Base-by-base conservation (phyloP, 768 basidiomycete genomes). In the Suillus brevipes region DNA sequence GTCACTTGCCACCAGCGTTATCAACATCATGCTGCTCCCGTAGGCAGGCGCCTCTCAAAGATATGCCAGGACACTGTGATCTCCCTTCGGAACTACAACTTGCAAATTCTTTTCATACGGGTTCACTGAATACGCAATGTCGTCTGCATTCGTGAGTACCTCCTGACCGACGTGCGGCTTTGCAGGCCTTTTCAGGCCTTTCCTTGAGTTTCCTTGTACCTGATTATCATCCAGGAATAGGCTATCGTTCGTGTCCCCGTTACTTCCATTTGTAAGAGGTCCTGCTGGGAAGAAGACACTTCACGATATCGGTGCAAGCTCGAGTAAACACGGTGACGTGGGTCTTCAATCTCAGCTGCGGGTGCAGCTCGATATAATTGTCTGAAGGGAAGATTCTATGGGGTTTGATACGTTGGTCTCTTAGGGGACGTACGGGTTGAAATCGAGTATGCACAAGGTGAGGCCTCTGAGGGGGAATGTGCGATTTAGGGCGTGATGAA, bases 191-290 rank as follows among this genome's bases (percentile, higher is more conserved):
- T 28, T 25, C 49, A 50, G 25, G 8, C 25, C 36, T 38, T 57
- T 56, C 3, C 45, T 53, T 52, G 31, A 14, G 40, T 10, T 34
- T 49, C 25, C 37, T 16, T 20, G 56, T 62, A 57, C 62, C 62
- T 62, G 62, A 62, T 63, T 14, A 63, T 37, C 61, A 40, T 57
- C 61, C 61, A 62, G 55, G 61, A 62, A 62, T 62, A 62, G 61
- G 18, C 6, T 25, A 38, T 81, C 85, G 1, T 85, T 89, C 66
- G 82, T 84, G 0, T 70, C 75, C 0, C 80, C 81, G 18, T 83
- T 86, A 72, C 84, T 85, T 55, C 90, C 91, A 0, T 84, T 92
- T 45, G 77, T 86, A 49, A 81, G 77, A 37, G 65, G 71, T n/a
- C 74, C 76, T 36, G 68, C 62, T 14, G 71, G 71, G 4, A 77